Evolutionary conservation across 768 basidiomycete species (phyloP), one percentile per base, ranked within the genome.

Genomic region (Mycena galopus): DNA sequence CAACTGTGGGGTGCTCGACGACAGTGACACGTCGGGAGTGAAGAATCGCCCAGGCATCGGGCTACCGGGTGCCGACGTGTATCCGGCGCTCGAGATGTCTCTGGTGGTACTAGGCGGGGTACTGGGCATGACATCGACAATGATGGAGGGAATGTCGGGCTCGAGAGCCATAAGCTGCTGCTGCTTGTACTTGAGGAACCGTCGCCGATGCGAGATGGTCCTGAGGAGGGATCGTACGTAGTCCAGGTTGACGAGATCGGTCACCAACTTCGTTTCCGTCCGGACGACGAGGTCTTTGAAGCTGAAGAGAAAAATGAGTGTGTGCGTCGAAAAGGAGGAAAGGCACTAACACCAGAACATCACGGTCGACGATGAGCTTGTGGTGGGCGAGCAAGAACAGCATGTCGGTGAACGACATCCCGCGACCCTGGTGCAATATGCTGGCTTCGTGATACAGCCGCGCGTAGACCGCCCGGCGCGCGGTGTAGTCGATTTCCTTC

Each of bases 341-440:
- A 47, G 30, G 12, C 17, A 89, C 95, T 79, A 80, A 97, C 97
- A 91, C 88, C 29, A 99, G 83, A 17, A 97, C 97, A 33, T 96
- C 94, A 30, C 89, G 90, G 81, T 98, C 96, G 60, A 95, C 89
- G 73, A 98, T 96, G 62, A 99, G 83, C 80, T 95, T 96, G 83
- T 98, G 92, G 79, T 98, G 97, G 1, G 95, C 93, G 47, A 99
- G 84, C 55, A 98, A 83, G 37, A 94, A 79, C 3, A 99, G 87
- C 94, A 97, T 97, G 55, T 91, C 89, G 1, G 92, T 94, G 85
- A 98, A 98, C 27, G 95, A 94, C 71, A 99, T 95, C 11, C 96
- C 96, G 62, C 90, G 87, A 1, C 91, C 90, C 35, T 93, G 88
- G 72, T 92, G 90, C 4, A 91, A 88, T 35, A 96, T 88, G 74